These are phyloP conservation scores for Pneumocystis oryctolagi DNA, from an alignment of 1,139 yeast genomes.

Conservation along the genomic window DNA sequence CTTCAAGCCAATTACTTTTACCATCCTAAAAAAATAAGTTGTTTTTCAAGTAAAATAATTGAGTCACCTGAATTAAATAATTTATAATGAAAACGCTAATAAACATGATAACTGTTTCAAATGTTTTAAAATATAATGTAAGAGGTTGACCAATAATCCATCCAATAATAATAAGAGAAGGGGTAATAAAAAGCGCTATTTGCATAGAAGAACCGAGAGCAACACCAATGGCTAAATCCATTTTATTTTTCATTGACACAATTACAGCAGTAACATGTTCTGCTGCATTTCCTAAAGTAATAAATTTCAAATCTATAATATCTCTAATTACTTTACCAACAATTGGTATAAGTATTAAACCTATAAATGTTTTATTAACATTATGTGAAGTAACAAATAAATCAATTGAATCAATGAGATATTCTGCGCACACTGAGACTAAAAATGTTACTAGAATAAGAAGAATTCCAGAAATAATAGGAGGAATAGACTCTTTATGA, in stretches of 20 bases:
- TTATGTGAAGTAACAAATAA: conserved; percentile 72
- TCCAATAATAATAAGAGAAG: conserved; percentile 82
- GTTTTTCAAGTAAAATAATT: neutral
- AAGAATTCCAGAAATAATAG: conserved; percentile 21
- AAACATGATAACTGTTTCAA: conserved; percentile 83
- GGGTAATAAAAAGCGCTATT: conserved; percentile 86
- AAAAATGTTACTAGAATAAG: conserved; percentile 54
- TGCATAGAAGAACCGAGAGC: conserved; percentile 96
- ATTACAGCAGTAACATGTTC: conserved; percentile 94
- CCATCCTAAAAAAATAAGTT: conserved; percentile 45
- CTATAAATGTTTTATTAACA: conserved; percentile 84
- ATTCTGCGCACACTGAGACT: conserved; percentile 86
- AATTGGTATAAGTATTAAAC: conserved; percentile 82
- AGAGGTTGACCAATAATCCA: conserved; percentile 85
- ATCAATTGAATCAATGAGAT: conserved; percentile 83
- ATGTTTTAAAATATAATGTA: conserved; percentile 80
- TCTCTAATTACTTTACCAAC: conserved; percentile 27
- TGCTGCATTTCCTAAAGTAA: conserved; percentile 70
- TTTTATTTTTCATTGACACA: conserved; percentile 89
- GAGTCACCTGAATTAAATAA: conserved; percentile 38
- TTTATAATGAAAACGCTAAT: conserved; percentile 78
- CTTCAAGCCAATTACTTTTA: conserved; percentile 93
- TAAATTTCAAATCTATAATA: neutral
- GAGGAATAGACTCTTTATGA: conserved; percentile 17
- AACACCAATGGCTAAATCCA: conserved; percentile 94